phyloP scores from a whole-genome alignment of 257 asterid genomes.

The Solanum habrochaites region DNA sequence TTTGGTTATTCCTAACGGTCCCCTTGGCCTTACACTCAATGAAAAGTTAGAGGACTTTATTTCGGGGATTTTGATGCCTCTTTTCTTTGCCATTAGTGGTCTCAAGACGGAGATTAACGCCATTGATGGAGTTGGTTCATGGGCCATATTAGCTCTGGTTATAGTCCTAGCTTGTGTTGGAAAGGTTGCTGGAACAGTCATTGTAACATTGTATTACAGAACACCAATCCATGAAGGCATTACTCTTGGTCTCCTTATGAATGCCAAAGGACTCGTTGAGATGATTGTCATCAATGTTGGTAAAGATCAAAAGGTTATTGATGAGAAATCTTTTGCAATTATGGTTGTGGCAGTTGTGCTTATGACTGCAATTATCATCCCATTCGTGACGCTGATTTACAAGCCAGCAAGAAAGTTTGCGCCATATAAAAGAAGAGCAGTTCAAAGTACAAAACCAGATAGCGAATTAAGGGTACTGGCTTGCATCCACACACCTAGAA shows the following conservation, averaged over 20 bases:
- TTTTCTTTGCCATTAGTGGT: not conserved
- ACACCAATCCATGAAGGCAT: not conserved
- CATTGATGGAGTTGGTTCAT: not conserved
- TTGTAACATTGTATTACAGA: not conserved
- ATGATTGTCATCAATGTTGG: conserved; percentile 1
- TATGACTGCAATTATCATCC: not conserved
- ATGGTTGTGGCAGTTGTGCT: conserved; percentile 9
- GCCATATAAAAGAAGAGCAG: not conserved
- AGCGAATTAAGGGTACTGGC: not conserved
- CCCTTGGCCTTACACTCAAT: not conserved
- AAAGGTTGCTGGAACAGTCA: not conserved
- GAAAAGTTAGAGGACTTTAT: conserved; percentile 3
- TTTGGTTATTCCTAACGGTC: not conserved
- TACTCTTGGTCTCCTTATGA: not conserved
- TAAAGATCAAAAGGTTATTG: not conserved
- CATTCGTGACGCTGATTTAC: not conserved
- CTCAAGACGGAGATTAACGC: not conserved
- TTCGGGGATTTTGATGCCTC: conserved; percentile 1
- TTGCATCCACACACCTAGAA: not conserved
- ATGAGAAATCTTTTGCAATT: not conserved
- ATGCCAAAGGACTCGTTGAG: conserved; percentile 4
- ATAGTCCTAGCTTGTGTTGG: not conserved
- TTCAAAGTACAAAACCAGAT: not conserved
- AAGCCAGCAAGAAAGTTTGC: not conserved
- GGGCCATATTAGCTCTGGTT: not conserved